Percentiles rank a stretch among this genome's conserved stretches.
These are phyloP conservation scores for Moringa oleifera DNA, from an alignment of 345 rosid species.

Conservation along the genomic window DNA sequence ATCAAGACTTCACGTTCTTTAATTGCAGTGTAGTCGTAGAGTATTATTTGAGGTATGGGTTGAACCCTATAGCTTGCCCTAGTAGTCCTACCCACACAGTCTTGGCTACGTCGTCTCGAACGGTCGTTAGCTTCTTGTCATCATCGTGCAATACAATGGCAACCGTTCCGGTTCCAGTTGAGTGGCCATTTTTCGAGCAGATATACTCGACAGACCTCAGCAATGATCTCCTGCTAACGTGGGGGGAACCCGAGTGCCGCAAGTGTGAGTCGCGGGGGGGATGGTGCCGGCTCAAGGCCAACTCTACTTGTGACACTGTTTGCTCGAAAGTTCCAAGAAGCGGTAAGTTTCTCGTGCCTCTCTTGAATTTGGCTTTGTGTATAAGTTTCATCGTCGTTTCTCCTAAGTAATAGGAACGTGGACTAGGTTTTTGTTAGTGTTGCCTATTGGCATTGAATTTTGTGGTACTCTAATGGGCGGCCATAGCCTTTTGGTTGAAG, in stretches of 20 bases:
- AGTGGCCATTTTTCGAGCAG: constrained; percentile 45
- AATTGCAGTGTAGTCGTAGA: constrained; percentile 45
- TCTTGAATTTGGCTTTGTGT: no score
- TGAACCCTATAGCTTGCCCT: constrained; percentile 59
- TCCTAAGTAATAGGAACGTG: no score
- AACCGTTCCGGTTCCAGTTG: constrained; percentile 40
- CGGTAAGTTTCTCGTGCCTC: constrained; percentile 36
- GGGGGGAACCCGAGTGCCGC: constrained; percentile 45
- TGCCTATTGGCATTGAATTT: no score
- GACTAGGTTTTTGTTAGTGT: no score
- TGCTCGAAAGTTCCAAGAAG: constrained; percentile 32
- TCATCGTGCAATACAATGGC: constrained; percentile 32
- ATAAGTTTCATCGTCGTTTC: no score
- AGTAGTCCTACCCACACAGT: constrained; percentile 40
- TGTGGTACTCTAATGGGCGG: no score
- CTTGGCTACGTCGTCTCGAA: constrained; percentile 52
- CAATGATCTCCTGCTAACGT: constrained; percentile 30
- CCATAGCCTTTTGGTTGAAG: no score
- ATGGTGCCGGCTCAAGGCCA: constrained; percentile 48
- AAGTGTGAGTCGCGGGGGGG: constrained; percentile 51
- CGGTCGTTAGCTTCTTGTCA: constrained; percentile 12
- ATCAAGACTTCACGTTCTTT: constrained; percentile 45
- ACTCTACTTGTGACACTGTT: constrained; percentile 31
- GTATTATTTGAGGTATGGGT: constrained; percentile 19
- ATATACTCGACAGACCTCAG: constrained; percentile 39